phyloP scores from a whole-genome alignment of 2,329 filamentous ascomycete species.

The Colletotrichum lindemuthianum region DNA sequence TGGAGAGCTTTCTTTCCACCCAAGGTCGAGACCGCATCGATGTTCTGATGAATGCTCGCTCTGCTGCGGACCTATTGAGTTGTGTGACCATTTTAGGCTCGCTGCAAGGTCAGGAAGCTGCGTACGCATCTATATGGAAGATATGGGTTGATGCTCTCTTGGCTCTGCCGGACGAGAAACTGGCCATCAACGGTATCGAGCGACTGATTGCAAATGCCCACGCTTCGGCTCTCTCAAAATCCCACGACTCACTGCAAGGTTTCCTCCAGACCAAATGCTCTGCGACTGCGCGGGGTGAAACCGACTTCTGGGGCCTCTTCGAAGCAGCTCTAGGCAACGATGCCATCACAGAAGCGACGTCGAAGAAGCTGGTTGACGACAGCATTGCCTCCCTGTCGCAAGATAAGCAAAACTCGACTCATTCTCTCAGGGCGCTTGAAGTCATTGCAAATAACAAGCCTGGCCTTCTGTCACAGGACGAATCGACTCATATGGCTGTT shows the following conservation, averaged over 20 bases:
- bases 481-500: conserved; percentile 58
- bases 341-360: conserved; percentile 49
- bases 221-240: conserved; percentile 51
- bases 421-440: conserved; percentile 57
- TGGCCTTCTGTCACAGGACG: conserved; percentile 55
- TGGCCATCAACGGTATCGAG: conserved; percentile 49
- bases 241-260: conserved; percentile 55
- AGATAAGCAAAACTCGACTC: conserved; percentile 41
- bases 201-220: conserved; percentile 58
- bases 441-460: conserved; percentile 58
- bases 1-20: conserved; percentile 55
- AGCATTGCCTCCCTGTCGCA: conserved; percentile 46
- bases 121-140: conserved; percentile 57
- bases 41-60: conserved; percentile 73
- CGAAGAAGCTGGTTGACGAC: conserved; percentile 46
- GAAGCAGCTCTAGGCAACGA: conserved; percentile 57
- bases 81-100: conserved; percentile 68
- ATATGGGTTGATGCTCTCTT: conserved; percentile 56
- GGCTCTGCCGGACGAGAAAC: conserved; percentile 41
- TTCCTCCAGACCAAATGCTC: conserved; percentile 47
- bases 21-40: conserved; percentile 68
- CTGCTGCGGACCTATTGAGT: conserved; percentile 72
- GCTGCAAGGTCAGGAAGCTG: conserved; percentile 48
- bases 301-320: conserved; percentile 56
- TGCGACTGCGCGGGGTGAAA: conserved; percentile 14